phyloP scores from a whole-genome alignment of 2,329 filamentous ascomycete species.

The Cladosporium sp. region DNA sequence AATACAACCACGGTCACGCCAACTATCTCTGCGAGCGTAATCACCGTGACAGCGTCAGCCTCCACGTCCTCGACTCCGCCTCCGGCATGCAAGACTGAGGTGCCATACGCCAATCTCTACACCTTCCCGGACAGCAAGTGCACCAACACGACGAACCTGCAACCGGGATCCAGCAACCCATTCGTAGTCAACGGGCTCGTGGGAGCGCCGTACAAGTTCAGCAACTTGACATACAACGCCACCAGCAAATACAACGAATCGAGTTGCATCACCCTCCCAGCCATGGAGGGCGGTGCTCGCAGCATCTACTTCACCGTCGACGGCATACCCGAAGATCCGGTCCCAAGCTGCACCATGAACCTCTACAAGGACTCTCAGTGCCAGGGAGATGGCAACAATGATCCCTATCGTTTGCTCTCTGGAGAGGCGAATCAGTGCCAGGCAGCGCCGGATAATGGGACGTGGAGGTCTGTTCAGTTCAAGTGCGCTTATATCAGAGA shows the following conservation, averaged over 20 bases:
- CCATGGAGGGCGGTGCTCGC: neutral
- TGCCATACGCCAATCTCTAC: neutral
- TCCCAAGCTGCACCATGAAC: neutral
- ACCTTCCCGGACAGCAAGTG: constrained; percentile 1
- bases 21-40: neutral
- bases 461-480: neutral
- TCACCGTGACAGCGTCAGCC: neutral
- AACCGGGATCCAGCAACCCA: neutral
- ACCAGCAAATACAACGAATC: neutral
- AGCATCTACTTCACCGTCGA: constrained; percentile 4
- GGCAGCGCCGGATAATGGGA: neutral
- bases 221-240: neutral
- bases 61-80: neutral
- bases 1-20: neutral
- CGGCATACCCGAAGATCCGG: neutral
- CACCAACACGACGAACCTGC: neutral
- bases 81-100: constrained; percentile 3
- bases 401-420: neutral
- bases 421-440: neutral
- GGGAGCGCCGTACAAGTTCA: neutral
- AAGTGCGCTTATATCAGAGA: neutral
- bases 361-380: neutral
- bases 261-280: neutral
- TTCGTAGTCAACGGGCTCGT: neutral
- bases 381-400: neutral